Evolutionary conservation across 225 moss, liverwort and hornwort species (phyloP).

Genomic region (Rhytidiadelphus loreus): DNA sequence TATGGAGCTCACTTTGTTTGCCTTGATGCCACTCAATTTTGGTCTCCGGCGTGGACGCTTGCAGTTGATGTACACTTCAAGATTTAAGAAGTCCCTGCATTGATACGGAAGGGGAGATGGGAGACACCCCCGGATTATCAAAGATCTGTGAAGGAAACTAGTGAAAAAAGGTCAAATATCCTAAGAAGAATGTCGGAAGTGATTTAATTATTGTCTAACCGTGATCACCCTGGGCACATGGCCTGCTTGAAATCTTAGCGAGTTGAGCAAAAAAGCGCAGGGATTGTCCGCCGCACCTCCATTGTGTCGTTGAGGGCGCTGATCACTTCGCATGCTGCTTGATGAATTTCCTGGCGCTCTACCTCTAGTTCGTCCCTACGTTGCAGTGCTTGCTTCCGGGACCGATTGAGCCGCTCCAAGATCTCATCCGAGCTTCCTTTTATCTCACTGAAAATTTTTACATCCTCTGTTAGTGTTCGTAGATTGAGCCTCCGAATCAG

Average conservation of each 20-base stretch:
- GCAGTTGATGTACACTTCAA: neutral
- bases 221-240: neutral
- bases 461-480: neutral
- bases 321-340: constrained; percentile 6
- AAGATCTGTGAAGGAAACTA: neutral
- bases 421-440: constrained; percentile 4
- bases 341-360: neutral
- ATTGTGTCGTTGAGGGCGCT: neutral
- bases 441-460: neutral
- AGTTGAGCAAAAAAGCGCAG: neutral
- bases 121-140: neutral
- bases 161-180: neutral
- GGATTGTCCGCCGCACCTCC: neutral
- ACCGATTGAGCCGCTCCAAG: neutral
- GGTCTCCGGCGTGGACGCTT: neutral
- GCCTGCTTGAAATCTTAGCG: neutral
- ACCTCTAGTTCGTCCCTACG: constrained; percentile 5
- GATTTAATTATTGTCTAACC: neutral
- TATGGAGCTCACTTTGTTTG: neutral
- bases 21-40: neutral
- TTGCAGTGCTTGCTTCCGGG: neutral
- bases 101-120: neutral
- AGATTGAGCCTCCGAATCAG: neutral
- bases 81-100: neutral
- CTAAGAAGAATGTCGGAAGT: neutral